Base-by-base conservation (phyloP, 2,329 filamentous ascomycete species). In the Cladorrhinum sp. region DNA sequence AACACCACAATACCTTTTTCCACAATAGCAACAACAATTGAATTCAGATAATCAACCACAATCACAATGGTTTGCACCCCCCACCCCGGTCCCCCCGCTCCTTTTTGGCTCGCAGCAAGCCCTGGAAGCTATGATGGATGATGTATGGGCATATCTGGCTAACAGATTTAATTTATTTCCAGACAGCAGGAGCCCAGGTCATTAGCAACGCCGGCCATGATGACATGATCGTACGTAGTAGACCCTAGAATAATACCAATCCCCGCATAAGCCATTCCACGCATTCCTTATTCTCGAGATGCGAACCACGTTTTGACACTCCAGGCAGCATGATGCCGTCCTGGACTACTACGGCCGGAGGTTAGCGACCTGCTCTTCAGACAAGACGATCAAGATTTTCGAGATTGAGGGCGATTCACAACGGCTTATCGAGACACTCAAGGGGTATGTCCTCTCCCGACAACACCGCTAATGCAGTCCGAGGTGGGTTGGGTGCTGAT, bases 371-470 rank as follows among this genome's bases (percentile, higher is more conserved):
- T 98, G 95, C 78, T 97, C 93, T 36, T 97, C 93, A 67, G 95
- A 99, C 79, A 93, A 95, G 75, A 98, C 93, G 52, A 96, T 99
- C 81, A 98, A 98, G 81, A 98, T 99, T 73, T 99, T 97, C 74
- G 95, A 99, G 78, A 89, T 99, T 59, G 93, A 98, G 72, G 92
- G 92, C 71, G 93, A 98, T 70, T 85, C 89, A 68, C 93, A 99
- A 77, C 86, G 91, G 65, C 80, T 98, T 69, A 85, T 91, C 32
- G 93, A 98, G 79, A 99, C 95, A 24, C 81, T 99, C 67, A 96
- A 96, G 79, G 93, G 93, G 92, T 96, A 84, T 71, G 80, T 72
- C 18, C 9, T 32, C 22, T 16, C 29, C 29, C 32, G 25, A 41
- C 32, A 23, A 22, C 24, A 29, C 27, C 22, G 6, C n/a, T 32